Base-by-base conservation (phyloP, 176 grass and related monocot species). In the Triticum dicoccoides region DNA sequence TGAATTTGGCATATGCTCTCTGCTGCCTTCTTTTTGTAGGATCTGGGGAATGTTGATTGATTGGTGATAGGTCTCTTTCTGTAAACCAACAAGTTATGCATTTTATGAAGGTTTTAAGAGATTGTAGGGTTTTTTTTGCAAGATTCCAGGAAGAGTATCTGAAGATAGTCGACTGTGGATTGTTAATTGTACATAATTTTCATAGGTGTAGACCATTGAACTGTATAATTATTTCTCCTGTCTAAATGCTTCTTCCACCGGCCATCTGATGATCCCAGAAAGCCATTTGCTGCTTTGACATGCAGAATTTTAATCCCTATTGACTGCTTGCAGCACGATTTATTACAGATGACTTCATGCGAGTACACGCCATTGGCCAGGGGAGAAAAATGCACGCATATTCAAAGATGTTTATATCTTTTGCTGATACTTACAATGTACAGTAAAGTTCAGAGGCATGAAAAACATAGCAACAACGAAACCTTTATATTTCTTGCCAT, bases 121-220 rank as follows among this genome's bases (percentile, higher is more conserved):
- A 81, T 67, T 87, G 61, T 75, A 84, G 80, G 32, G 32, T 18
- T 18, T 54, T 51, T 21, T 73, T 69, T 68, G 27, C 37, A 80
- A 59, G 63, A 75, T 61, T 80, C 17, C 45, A 68, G 59, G 25
- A 29, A 73, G 42, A 47, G 62, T 76, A 66, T 44, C 14, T 20
- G 51, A 83, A 56, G 34, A 35, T 18, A 68, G 44, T 68, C 5
- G 17, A 54, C 15, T 54, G 51, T 54, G 51, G 7, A 75, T 78
- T 58, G 27, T 32, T 83, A 61, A 49, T 20, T 87, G 81, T 87
- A 87, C 61, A 87, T 87, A 75, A 59, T 83, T 39, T 87, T 71
- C 44, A 69, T 66, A 56, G 21, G 10, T 34, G 64, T 79, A 44
- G 21, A 83, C 71, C 52, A 52, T 49, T 65, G 7, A 82, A 70